phyloP scores from a whole-genome alignment of 2,329 filamentous ascomycete species.

The Fusarium musae region DNA sequence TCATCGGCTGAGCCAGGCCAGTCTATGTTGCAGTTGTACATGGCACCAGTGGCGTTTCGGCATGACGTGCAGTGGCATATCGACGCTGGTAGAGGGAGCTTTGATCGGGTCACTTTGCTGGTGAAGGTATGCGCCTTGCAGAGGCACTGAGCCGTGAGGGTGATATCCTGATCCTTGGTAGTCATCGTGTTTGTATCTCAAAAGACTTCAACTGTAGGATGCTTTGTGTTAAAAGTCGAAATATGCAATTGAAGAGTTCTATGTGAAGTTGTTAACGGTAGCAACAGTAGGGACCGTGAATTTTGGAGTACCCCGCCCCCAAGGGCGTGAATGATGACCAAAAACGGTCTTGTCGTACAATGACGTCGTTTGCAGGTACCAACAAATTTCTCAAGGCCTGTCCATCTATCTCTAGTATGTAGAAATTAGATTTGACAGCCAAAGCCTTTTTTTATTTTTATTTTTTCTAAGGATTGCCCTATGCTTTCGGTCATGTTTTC shows the following conservation, averaged over 20 bases:
- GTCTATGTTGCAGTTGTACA: constrained; percentile 47
- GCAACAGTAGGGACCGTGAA: background rate
- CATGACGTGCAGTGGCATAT: constrained; percentile 64
- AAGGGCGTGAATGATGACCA: constrained; percentile 17
- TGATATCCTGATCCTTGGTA: background rate
- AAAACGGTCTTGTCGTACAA: background rate
- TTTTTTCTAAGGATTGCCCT: background rate
- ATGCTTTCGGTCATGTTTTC: too few species aligned
- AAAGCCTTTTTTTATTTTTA: background rate
- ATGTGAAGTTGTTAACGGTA: background rate
- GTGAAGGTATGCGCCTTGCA: constrained; percentile 57
- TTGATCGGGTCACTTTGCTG: constrained; percentile 45
- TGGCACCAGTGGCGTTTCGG: constrained; percentile 57
- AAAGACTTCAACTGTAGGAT: rapidly evolving
- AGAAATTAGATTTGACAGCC: background rate
- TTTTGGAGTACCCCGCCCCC: constrained; percentile 8
- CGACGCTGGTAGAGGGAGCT: constrained; percentile 54
- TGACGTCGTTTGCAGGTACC: background rate
- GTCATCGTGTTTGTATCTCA: background rate
- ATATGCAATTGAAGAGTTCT: too few species aligned
- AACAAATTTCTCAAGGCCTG: background rate
- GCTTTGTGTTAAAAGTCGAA: background rate
- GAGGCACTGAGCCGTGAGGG: constrained; percentile 53
- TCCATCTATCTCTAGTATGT: rapidly evolving
- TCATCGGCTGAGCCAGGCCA: constrained; percentile 38